Evolutionary conservation across 2,329 filamentous ascomycete species (phyloP).

Genomic region (Akanthomyces lecanii): DNA sequence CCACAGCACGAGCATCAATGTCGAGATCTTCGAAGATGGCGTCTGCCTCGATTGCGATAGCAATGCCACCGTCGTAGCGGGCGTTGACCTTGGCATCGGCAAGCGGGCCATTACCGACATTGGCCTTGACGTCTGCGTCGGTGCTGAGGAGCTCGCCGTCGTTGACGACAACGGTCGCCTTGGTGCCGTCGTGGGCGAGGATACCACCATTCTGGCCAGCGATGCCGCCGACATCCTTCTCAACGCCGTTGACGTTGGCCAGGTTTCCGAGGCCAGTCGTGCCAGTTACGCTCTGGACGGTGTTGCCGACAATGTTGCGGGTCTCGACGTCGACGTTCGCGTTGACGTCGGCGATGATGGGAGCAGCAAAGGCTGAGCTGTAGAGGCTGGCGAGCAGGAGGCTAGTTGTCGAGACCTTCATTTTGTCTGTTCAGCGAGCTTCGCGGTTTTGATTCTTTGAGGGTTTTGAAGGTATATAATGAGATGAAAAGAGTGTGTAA

Average conservation of each 20-base stretch:
- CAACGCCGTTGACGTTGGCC: background rate
- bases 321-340: background rate
- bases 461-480: background rate
- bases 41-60: too few relatives aligned
- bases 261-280: background rate
- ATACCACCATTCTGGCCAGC: background rate
- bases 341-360: background rate
- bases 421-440: background rate
- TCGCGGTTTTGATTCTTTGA: too few relatives aligned
- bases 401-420: slow-evolving; percentile 4
- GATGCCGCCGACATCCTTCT: background rate
- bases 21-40: too few relatives aligned
- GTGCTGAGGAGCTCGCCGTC: too few relatives aligned
- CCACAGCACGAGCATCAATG: background rate
- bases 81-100: background rate
- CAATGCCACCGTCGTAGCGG: too few relatives aligned
- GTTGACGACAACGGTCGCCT: background rate
- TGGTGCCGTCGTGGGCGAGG: background rate
- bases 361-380: slow-evolving; percentile 2
- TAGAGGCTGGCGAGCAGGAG: slow-evolving; percentile 10
- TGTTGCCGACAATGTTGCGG: background rate
- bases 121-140: too few relatives aligned
- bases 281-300: background rate
- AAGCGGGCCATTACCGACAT: background rate
- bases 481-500: background rate